These are phyloP conservation scores for Solanum aculeatissimum DNA, from an alignment of 305 asterid species.

Conservation along the genomic window DNA sequence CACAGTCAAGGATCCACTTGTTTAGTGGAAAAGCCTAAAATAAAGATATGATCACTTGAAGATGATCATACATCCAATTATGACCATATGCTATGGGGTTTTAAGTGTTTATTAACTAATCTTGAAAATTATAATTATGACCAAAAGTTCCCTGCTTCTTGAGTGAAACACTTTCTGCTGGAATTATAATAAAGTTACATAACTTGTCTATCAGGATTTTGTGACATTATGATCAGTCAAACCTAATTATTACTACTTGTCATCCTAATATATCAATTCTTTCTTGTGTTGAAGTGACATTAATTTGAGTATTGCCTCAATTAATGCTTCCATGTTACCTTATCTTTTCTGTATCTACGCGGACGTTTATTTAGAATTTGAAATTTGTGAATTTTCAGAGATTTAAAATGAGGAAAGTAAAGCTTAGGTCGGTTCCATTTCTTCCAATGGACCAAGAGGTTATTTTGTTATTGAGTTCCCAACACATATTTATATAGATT, in stretches of 20 bases:
- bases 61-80: too few relatives aligned
- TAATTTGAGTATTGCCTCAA: not conserved
- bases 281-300: not conserved
- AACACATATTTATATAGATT: rapidly evolving
- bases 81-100: too few relatives aligned
- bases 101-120: not conserved
- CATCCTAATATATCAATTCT: not conserved
- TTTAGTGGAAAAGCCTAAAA: too few relatives aligned
- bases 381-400: rapidly evolving
- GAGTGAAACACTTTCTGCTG: not conserved
- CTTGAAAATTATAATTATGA: not conserved
- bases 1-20: too few relatives aligned
- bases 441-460: not conserved
- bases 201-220: not conserved
- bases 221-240: not conserved
- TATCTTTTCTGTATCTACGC: not conserved
- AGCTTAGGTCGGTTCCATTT: not conserved
- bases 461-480: not conserved
- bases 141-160: not conserved
- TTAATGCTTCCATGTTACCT: not conserved
- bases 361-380: rapidly evolving
- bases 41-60: too few relatives aligned
- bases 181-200: not conserved
- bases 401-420: not conserved
- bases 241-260: not conserved